Base-by-base conservation (phyloP, 768 basidiomycete species). In the Thelephora aurantiotincta region DNA sequence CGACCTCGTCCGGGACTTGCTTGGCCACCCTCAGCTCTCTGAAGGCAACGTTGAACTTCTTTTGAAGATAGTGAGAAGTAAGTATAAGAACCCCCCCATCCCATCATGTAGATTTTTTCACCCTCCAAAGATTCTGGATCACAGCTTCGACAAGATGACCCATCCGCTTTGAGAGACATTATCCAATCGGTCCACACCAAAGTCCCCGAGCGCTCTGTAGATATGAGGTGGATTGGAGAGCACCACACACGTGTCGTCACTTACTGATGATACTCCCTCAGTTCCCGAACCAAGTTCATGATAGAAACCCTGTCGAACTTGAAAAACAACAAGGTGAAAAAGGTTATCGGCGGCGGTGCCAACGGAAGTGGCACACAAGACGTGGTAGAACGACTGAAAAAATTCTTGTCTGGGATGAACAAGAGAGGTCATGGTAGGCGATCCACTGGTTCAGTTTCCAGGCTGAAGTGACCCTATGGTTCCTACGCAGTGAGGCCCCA, bases 221-320 rank as follows among this genome's bases (percentile, higher is more conserved):
- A 60, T 22, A 50, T 80, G 51, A 82, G 75, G 82, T 83, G 54
- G 6, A 57, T 48, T n/a, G 20, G n/a, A 33, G 18, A 37, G 18
- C 22, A 46, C 13, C 9, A n/a, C 36, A 11, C 18, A 22, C 16
- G 19, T 5, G 14, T 16, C 23, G 33, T 5, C 22, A 14, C 18
- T 18, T 30, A n/a, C 49, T 41, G 47, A 30, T 38, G 22, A 11
- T 18, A 12, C 37, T 14, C 26, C 14, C 52, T 11, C 53, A 96
- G 89, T 60, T 91, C 92, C 4, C 83, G 96, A 37, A 84, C 89
- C 11, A 77, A 78, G 14, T 98, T 97, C 66, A 96, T 98, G 93
- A 67, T 96, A 49, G 96, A 98, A 64, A 93, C 89, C 0, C 69
- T 99, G 26, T 76, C 74, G 5, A 90, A 93, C 60, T 73, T 98